Base-by-base conservation (phyloP, 148 eudicot species). In the Heliamphora exappendiculata region DNA sequence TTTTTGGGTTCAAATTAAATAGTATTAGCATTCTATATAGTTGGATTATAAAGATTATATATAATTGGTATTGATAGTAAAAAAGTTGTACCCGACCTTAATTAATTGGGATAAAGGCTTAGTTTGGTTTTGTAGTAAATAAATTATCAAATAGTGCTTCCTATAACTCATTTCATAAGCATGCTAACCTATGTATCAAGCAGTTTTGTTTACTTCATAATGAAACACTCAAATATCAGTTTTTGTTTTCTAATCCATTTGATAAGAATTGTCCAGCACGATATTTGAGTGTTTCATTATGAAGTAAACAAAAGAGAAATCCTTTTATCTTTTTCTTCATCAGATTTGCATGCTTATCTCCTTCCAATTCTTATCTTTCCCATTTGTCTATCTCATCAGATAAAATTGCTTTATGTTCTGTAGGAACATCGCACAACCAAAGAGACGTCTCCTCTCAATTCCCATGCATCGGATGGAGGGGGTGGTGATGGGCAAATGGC, bases 341-440 rank as follows among this genome's bases (percentile, higher is more conserved):
- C 50, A 47, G 50, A 47, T 47, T 7, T 1, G 20, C 16, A 17
- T 20, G 55, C 19, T 51, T 2, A 14, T 2, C n/a, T 17, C 55
- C n/a, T 51, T 19, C n/a, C 6, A 16, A 20, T 16, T 14, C 0
- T 4, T 17, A 10, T 34, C 1, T 16, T 64, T 19, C 17, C 3
- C 44, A 3, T 45, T 36, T 24, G 7, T 39, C n/a, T 1, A 8
- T 29, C 65, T 55, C 51, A 14, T 37, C 20, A 58, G 14, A 41
- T 16, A 47, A 69, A 73, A 41, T 17, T 1, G 67, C 49, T 59
- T 51, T 11, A 16, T 16, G 13, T 42, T 50, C 41, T 80, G 80
- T 80, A 89, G 93, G 93, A 87, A 54, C 80, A 83, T 20, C 88
- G 88, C 14, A 42, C 85, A 17, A 29, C 72, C 55, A 81, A 84